Evolutionary conservation across 148 eudicot species (phyloP), one percentile per base, ranked within the genome.

Genomic region (Rhododendron mucronatum): DNA sequence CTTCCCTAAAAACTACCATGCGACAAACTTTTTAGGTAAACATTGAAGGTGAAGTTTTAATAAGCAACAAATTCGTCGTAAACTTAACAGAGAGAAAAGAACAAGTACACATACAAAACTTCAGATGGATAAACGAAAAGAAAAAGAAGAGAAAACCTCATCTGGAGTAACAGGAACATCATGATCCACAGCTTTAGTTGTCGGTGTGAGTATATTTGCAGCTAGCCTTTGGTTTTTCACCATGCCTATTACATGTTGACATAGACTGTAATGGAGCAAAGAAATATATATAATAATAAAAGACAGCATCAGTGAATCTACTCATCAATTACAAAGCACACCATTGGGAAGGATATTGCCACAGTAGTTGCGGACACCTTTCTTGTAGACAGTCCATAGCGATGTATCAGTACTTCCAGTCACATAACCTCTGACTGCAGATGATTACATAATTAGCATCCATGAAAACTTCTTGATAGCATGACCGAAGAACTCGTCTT

Each of bases 361-460:
- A 77, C 98, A 97, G 88, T 95, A 95, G 85, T 93, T 93, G 9
- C 98, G 92, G 30, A 93, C 90, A 20, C 98, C 99, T 14, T 95
- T 92, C 57, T 94, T 92, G 93, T 97, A 95, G 83, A 95, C 98
- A 0, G 99, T 97, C 99, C 98, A 97, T 30, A 97, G 90, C 80
- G 99, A 97, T 86, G 99, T 97, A 92, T 95, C 99, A 14, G 98
- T 97, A 86, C 98, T 95, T 87, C 99, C 99, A 83, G 99, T 97
- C 87, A 94, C 98, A 90, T 88, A 97, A 85, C 99, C 99, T 90
- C 99, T 92, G 51, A 97, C 99, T 97, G 86, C 67, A 88, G 67
- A 88, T 41, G 84, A 55, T 75, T 65, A 85, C 65, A 89, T 83
- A 44, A 61, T 88, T 41, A 83, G 55, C 16, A 65, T 81, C 37